Conservation (phyloP, 73 alveolate genomes). For the Paramecium biaurelia region DNA sequence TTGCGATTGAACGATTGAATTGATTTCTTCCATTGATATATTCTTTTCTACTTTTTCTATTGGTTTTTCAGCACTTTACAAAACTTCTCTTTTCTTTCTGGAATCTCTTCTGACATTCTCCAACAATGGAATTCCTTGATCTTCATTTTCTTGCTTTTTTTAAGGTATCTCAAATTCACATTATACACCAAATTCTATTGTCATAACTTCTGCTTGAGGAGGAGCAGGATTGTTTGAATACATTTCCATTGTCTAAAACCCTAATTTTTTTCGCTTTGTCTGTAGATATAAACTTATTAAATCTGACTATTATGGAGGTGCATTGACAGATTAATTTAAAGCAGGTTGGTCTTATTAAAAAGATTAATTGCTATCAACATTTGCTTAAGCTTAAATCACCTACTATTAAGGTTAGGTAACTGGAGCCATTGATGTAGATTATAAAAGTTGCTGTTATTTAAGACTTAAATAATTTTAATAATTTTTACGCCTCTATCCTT, state of each 20-base stretch:
- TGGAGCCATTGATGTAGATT: not conserved
- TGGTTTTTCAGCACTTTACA: slow-evolving; percentile 26
- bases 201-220: not conserved
- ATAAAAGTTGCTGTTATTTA: not conserved
- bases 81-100: not conserved
- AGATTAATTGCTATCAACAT: not conserved
- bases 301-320: not conserved
- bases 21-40: slow-evolving; percentile 30
- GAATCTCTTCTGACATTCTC: slow-evolving; percentile 34
- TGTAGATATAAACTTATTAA: not conserved
- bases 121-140: not conserved
- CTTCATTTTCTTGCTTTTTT: not conserved
- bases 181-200: slow-evolving; percentile 44
- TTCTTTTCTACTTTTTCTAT: slow-evolving; percentile 16
- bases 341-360: not conserved
- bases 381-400: not conserved
- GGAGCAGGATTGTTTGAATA: slow-evolving; percentile 4
- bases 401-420: not conserved
- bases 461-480: not conserved
- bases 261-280: slow-evolving; percentile 17
- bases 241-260: not conserved
- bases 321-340: not conserved
- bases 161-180: not conserved
- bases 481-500: not conserved
- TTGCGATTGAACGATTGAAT: slow-evolving; percentile 30